These are phyloP conservation scores for Penicillium decumbens DNA, from an alignment of 2,329 filamentous ascomycete species.

Conservation along the genomic window DNA sequence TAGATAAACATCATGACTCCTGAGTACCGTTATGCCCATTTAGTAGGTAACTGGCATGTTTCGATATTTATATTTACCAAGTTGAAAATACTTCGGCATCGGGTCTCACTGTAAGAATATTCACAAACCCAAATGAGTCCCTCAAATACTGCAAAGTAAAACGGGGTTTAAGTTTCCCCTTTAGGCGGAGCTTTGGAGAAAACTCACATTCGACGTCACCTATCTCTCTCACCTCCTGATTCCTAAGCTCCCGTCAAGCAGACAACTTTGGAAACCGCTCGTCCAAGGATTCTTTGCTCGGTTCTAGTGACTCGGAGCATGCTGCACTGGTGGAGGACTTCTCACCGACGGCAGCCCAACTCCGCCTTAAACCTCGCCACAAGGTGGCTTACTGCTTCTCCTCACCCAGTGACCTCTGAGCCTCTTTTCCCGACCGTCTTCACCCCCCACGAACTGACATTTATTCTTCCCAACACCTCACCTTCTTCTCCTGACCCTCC, in stretches of 20 bases:
- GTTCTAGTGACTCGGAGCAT: not conserved
- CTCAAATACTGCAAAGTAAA: not conserved
- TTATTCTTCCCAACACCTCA: not conserved
- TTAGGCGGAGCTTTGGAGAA: not conserved
- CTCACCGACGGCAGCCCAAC: slow-evolving; percentile 17
- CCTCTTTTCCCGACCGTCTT: slow-evolving; percentile 11
- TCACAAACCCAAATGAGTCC: not conserved
- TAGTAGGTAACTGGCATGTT: too few relatives aligned
- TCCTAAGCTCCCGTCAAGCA: not conserved
- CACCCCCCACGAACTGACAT: not conserved
- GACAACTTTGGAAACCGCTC: too few relatives aligned
- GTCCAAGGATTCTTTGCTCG: not conserved
- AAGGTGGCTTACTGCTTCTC: slow-evolving; percentile 26
- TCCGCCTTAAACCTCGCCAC: slow-evolving; percentile 24
- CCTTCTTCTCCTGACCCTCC: not conserved
- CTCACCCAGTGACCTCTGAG: slow-evolving; percentile 15
- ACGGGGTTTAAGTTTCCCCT: not conserved
- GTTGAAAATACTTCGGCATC: too few relatives aligned
- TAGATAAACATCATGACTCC: too few relatives aligned
- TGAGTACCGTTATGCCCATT: too few relatives aligned
- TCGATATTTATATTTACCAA: too few relatives aligned
- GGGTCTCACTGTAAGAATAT: not conserved
- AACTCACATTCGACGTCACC: not conserved
- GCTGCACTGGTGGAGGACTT: not conserved
- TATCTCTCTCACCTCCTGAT: too few relatives aligned